Percentiles rank a stretch among this genome's conserved stretches.
These are phyloP conservation scores for Komagataea norvegica DNA, from an alignment of 1,139 yeast species.

Conservation along the genomic window DNA sequence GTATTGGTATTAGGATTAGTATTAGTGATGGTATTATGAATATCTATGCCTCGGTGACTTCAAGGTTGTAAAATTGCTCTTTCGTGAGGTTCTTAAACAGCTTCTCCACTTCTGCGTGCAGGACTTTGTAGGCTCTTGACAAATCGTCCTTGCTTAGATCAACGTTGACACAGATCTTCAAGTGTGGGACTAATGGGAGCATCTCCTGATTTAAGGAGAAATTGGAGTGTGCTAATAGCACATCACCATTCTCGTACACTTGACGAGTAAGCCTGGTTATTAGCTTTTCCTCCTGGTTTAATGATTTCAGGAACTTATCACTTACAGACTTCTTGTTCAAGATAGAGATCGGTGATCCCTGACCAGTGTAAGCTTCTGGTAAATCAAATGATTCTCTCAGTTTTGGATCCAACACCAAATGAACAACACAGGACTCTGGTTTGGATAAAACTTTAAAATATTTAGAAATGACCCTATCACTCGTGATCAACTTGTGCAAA, in stretches of 20 bases:
- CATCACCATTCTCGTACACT: slow-evolving; percentile 41
- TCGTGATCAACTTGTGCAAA: slow-evolving; percentile 28
- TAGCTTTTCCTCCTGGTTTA: slow-evolving; percentile 56
- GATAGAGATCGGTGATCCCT: slow-evolving; percentile 22
- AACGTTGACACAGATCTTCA: slow-evolving; percentile 56
- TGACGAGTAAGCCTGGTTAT: slow-evolving; percentile 60
- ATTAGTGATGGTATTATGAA: no score
- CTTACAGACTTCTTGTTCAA: slow-evolving; percentile 29
- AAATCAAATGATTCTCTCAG: slow-evolving; percentile 27
- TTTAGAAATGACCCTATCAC: slow-evolving; percentile 31
- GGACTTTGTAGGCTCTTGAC: slow-evolving; percentile 29
- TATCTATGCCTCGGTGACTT: no score
- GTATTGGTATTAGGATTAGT: no score
- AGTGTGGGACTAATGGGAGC: slow-evolving; percentile 70
- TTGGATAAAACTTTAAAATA: slow-evolving; percentile 52
- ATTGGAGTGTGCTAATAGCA: slow-evolving; percentile 67
- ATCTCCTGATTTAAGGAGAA: slow-evolving; percentile 69
- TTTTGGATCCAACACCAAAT: slow-evolving; percentile 47
- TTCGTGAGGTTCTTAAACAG: slow-evolving; percentile 11
- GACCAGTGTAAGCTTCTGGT: slow-evolving; percentile 23
- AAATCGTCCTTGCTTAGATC: slow-evolving; percentile 55
- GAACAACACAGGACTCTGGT: slow-evolving; percentile 61
- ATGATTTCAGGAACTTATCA: slow-evolving; percentile 34
- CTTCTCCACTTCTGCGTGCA: slow-evolving; percentile 15
- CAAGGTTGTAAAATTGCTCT: slow-evolving; percentile 6